Conservation (phyloP, 306 rosid genomes). For the Citrullus amarus region DNA sequence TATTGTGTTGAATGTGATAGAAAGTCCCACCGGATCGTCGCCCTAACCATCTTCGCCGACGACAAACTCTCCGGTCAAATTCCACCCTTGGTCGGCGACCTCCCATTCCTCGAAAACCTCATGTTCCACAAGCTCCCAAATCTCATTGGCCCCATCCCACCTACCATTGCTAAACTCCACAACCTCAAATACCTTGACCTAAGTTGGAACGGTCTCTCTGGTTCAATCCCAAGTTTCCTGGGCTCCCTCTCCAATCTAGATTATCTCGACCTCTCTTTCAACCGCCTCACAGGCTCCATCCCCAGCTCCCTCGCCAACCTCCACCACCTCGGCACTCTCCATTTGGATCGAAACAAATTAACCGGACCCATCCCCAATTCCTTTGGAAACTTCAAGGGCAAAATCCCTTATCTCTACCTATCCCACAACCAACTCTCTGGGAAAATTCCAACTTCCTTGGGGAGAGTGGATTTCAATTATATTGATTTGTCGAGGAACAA, state of each 20-base stretch:
- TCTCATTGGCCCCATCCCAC: constrained; percentile 49
- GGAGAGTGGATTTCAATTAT: constrained; percentile 6
- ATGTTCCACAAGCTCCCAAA: constrained; percentile 44
- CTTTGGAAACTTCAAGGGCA: constrained; percentile 24
- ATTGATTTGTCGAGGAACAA: constrained; percentile 54
- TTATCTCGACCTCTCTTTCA: constrained; percentile 37
- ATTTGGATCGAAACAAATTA: constrained; percentile 38
- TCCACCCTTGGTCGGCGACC: constrained; percentile 56
- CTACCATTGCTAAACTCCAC: constrained; percentile 43
- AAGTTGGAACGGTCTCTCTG: constrained; percentile 42
- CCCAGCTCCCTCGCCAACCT: constrained; percentile 56
- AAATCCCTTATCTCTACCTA: constrained; percentile 15
- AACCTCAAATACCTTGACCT: constrained; percentile 30
- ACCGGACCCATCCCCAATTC: constrained; percentile 35
- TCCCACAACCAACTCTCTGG: constrained; percentile 48
- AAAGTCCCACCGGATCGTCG: constrained; percentile 47
- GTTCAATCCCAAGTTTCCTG: constrained; percentile 48
- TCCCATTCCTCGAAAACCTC: constrained; percentile 41
- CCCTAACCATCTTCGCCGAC: constrained; percentile 31
- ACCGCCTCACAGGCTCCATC: constrained; percentile 38
- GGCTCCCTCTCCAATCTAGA: constrained; percentile 34
- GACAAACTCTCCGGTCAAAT: constrained; percentile 30
- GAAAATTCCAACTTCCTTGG: constrained; percentile 37
- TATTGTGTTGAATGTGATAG: constrained; percentile 37
- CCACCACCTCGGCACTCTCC: constrained; percentile 14